Base-by-base conservation (phyloP, 805 yeast species). In the Saccharomyces jurei region DNA sequence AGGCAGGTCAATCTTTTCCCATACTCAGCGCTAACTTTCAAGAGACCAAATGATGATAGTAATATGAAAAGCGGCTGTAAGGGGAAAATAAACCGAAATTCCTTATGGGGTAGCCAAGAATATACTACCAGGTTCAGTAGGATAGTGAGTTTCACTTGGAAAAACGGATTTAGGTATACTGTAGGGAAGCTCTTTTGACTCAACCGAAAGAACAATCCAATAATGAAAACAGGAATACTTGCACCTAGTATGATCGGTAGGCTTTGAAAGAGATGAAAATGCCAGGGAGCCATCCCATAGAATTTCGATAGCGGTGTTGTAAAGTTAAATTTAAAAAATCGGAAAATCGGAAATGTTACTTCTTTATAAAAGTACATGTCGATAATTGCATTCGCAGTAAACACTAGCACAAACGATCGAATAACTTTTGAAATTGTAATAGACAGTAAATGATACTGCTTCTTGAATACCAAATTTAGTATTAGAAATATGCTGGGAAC, bases 1-100 rank as follows among this genome's bases (percentile, higher is more conserved):
- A 17, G 6, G 14, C 14, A 14, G 22, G 27, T 26, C n/a, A 22
- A 36, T 21, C 11, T 36, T 8, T 10, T 41, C 26, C 25, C 17
- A 50, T 6, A 31, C n/a, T 6, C 6, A 9, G 36, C 41, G 17
- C 6, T 26, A 11, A 60, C 28, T 48, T 50, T 47, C 3, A 50
- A 22, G 3, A 53, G 52, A 1, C 79, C 79, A 41, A 67, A 65
- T 0, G 87, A 77, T 0, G 84, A 68, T 25, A 82, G 66, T 1
- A 81, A 53, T 14, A 86, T 73, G 57, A 89, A 70, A 2, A 89
- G 62, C 1, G 99, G 97, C 71, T 87, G 83, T 52, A 94, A 65
- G 1, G 95, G 96, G 61, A 85, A 89, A 17, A 95, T 76, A 67
- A 94, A 94, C 49, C 99, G 77, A 61, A 90, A 87, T 66, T 94